Conservation (phyloP, 257 asterid species). For the Echites panduratus region DNA sequence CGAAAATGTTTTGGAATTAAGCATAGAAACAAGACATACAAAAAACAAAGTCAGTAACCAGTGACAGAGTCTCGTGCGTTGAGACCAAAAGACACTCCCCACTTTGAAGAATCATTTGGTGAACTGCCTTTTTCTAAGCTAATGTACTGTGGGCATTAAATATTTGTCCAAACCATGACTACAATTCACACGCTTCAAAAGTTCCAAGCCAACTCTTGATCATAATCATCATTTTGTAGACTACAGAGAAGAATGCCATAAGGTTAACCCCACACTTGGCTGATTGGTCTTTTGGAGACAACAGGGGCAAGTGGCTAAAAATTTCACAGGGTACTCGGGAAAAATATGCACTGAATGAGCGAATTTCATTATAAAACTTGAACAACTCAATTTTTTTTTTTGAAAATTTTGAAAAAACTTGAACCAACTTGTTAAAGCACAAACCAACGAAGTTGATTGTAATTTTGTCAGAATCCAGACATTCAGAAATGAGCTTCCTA, state of each 20-base stretch:
- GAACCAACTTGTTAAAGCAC: no score
- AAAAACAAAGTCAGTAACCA: conserved; percentile 11
- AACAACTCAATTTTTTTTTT: no score
- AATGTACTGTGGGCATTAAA: neutral
- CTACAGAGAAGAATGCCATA: neutral
- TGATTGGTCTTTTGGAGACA: neutral
- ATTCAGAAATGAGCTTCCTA: no score
- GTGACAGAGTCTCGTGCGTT: conserved; percentile 24
- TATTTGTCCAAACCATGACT: conserved; percentile 9
- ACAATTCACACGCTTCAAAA: conserved; percentile 19
- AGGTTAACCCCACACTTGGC: neutral
- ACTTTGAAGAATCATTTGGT: conserved; percentile 18
- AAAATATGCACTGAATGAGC: no score
- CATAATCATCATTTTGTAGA: neutral
- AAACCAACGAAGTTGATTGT: no score
- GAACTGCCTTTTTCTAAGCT: neutral
- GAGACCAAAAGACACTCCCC: conserved; percentile 26
- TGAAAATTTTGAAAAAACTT: no score
- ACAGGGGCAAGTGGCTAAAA: neutral
- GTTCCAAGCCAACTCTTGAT: neutral
- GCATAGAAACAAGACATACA: conserved; percentile 13
- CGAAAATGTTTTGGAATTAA: conserved; percentile 6
- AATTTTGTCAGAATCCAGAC: no score
- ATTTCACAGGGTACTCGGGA: neutral
- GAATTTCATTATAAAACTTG: no score